phyloP scores from a whole-genome alignment of 192 early-diverging fungal genomes.

The Haplosporangium gracile region DNA sequence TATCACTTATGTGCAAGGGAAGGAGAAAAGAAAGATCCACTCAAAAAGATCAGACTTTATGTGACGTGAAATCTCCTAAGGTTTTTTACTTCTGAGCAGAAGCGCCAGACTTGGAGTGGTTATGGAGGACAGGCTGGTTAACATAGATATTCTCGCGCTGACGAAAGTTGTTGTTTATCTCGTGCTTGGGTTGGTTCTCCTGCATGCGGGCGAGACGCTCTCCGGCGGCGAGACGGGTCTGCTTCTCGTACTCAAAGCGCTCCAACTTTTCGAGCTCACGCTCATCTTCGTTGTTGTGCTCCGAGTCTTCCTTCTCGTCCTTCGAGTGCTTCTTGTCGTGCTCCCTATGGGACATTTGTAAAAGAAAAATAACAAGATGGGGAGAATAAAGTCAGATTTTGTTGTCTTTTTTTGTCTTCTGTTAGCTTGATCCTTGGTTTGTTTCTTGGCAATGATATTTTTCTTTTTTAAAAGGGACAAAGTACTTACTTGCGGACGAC shows the following conservation, averaged over 20 bases:
- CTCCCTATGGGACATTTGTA: conserved; percentile 14
- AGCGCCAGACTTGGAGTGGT: conserved; percentile 50
- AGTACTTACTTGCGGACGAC: conserved; percentile 53
- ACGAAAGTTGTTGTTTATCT: conserved; percentile 29
- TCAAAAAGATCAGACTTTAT: not conserved
- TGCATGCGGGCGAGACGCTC: conserved; percentile 43
- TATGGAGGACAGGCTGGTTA: conserved; percentile 45
- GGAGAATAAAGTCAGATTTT: not conserved
- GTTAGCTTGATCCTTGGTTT: no score
- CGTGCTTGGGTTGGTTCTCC: conserved; percentile 45
- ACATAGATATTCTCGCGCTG: conserved; percentile 50
- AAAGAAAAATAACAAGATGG: not conserved
- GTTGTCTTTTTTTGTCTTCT: not conserved
- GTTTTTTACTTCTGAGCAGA: conserved; percentile 28
- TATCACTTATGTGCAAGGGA: not conserved
- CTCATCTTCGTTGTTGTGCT: conserved; percentile 36
- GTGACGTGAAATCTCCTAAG: not conserved
- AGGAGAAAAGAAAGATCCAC: not conserved
- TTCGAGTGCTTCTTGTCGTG: conserved; percentile 21
- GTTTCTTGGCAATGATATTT: no score
- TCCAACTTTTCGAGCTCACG: conserved; percentile 48
- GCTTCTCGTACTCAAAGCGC: conserved; percentile 49
- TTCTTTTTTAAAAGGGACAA: not conserved
- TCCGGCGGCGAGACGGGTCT: conserved; percentile 36
- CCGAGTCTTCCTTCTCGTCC: conserved; percentile 8